phyloP scores from a whole-genome alignment of 129 eudicot species.

The Glebionis coronaria region DNA sequence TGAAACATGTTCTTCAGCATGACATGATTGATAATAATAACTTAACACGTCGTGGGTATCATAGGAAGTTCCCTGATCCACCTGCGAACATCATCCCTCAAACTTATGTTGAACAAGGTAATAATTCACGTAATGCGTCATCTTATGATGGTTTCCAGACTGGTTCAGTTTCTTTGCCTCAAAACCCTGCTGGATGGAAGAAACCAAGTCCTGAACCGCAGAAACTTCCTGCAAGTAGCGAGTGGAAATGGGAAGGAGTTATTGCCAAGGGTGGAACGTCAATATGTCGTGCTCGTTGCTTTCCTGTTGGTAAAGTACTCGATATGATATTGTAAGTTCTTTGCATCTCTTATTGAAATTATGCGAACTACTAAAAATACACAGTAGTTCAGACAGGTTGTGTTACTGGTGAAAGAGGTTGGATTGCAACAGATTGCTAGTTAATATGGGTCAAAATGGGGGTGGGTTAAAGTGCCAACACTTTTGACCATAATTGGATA shows the following conservation, averaged over 20 bases:
- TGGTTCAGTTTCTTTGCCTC: constrained; percentile 37
- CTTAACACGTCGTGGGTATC: constrained; percentile 38
- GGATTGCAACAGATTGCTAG: neutral
- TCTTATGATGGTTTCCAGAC: constrained; percentile 44
- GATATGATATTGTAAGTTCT: constrained; percentile 79
- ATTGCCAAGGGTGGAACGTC: constrained; percentile 91
- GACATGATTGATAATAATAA: constrained; percentile 34
- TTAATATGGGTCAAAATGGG: neutral
- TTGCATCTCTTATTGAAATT: constrained; percentile 5
- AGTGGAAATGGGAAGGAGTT: constrained; percentile 94
- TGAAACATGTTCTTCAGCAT: constrained; percentile 35
- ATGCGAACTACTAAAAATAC: neutral
- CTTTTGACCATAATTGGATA: neutral
- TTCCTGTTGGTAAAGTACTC: constrained; percentile 86
- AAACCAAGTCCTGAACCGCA: constrained; percentile 51
- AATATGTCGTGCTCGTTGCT: constrained; percentile 94
- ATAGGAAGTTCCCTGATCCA: constrained; percentile 49
- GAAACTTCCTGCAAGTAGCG: constrained; percentile 41
- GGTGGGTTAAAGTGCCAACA: neutral
- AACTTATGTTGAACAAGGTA: constrained; percentile 26
- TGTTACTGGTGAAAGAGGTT: neutral
- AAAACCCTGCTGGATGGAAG: constrained; percentile 47
- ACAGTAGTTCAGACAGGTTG: neutral
- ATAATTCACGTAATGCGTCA: constrained; percentile 38
- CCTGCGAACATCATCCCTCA: constrained; percentile 37